Conservation (phyloP, 1,284 basidiomycete species). For the Ganoderma sinense region DNA sequence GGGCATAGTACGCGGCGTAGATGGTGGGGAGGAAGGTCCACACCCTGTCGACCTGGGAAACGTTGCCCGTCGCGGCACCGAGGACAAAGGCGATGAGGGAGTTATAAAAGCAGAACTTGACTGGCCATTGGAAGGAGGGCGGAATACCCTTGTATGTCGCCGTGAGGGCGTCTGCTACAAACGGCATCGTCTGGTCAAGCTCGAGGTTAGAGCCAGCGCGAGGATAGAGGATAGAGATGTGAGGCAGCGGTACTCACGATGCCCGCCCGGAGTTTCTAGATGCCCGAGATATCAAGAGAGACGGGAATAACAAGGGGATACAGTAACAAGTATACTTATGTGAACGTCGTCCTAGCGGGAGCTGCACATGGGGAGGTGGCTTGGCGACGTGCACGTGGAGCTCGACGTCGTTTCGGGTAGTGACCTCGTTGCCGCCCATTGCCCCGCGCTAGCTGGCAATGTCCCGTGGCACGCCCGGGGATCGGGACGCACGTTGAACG, state of each 20-base stretch:
- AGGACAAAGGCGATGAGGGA: slow-evolving; percentile 60
- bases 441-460: not conserved
- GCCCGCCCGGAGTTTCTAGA: not conserved
- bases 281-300: no score
- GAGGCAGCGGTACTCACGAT: not conserved
- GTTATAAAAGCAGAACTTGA: slow-evolving; percentile 62
- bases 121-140: slow-evolving; percentile 62
- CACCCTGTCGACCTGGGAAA: slow-evolving; percentile 82
- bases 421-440: slow-evolving; percentile 1
- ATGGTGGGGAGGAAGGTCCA: slow-evolving; percentile 78
- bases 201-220: not conserved
- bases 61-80: slow-evolving; percentile 78
- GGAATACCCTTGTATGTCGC: slow-evolving; percentile 35
- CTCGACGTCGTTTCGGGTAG: not conserved
- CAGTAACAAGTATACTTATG: no score
- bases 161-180: slow-evolving; percentile 13
- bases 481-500: no score
- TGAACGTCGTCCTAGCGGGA: not conserved
- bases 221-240: not conserved
- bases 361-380: not conserved
- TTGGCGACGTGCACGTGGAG: not conserved
- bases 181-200: slow-evolving; percentile 23
- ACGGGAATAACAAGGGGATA: no score
- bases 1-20: slow-evolving; percentile 79
- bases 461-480: not conserved